These are phyloP conservation scores for Ogataea pignaliae DNA, from an alignment of 805 yeast genomes.

Conservation along the genomic window DNA sequence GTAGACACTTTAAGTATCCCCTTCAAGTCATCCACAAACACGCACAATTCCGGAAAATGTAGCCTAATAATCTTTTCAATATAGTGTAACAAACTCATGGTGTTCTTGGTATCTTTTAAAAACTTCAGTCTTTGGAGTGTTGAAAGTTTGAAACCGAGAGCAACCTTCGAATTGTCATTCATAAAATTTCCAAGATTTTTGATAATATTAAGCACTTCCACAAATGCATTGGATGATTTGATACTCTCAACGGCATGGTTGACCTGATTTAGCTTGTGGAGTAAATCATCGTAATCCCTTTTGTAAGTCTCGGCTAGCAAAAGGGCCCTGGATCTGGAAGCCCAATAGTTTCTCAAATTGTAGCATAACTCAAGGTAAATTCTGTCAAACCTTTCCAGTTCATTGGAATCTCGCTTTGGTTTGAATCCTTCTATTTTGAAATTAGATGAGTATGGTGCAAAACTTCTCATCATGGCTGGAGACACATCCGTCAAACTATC, in stretches of 20 bases:
- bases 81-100: slow-evolving; percentile 68
- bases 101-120: slow-evolving; percentile 66
- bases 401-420: slow-evolving; percentile 52
- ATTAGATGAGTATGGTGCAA: slow-evolving; percentile 61
- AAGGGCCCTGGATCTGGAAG: slow-evolving; percentile 62
- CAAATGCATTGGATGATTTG: slow-evolving; percentile 47
- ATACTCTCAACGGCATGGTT: slow-evolving; percentile 58
- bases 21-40: slow-evolving; percentile 56
- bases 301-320: slow-evolving; percentile 51
- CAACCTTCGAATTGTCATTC: slow-evolving; percentile 67
- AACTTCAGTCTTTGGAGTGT: slow-evolving; percentile 67
- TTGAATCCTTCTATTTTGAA: slow-evolving; percentile 32
- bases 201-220: slow-evolving; percentile 58
- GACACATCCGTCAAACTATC: slow-evolving; percentile 62
- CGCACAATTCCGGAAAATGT: slow-evolving; percentile 60
- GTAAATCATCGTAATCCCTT: slow-evolving; percentile 61
- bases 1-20: slow-evolving; percentile 53
- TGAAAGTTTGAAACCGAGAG: slow-evolving; percentile 64
- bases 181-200: slow-evolving; percentile 74
- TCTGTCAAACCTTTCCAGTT: slow-evolving; percentile 65
- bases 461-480: slow-evolving; percentile 47
- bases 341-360: slow-evolving; percentile 69
- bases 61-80: slow-evolving; percentile 64
- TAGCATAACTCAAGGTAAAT: slow-evolving; percentile 63
- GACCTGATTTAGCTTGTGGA: slow-evolving; percentile 47